Evolutionary conservation across 805 yeast genomes (phyloP), one percentile per base, ranked within the genome.

Genomic region (Saccharomycopsis amapae): DNA sequence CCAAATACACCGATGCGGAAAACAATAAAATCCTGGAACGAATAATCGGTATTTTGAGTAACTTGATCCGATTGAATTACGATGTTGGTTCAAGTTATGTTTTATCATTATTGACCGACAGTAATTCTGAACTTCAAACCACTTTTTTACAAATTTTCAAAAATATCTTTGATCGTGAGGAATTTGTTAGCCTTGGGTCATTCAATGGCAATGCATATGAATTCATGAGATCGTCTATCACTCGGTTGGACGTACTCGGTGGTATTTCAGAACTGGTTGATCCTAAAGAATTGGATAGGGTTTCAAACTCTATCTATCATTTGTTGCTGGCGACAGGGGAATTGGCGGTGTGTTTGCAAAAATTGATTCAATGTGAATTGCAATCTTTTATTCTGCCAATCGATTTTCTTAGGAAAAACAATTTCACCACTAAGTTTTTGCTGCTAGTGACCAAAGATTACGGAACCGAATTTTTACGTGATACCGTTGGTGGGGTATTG

Each of bases 351-450:
- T 9, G 33, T 4, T 15, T 47, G 38, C 20, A 22, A 25, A 18
- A 17, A 4, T 31, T 47, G n/a, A 17, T 48, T 26, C 32, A 41
- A 9, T 40, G 44, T 40, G 51, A 48, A 13, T 22, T 48, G 4
- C 18, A 31, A 15, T 36, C 22, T 6, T 40, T 38, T 13, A 39
- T 68, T 40, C 66, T 64, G 46, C 73, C 72, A 2, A 52, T 69
- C 18, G 70, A 85, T 56, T 76, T 86, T 26, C 68, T 87, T 54
- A 72, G 96, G 55, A 73, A 93, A 45, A 87, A 40, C 26, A 44
- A 44, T 25, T 81, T 85, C 28, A 84, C 90, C 26, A 85, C 95
- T 0, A 74, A 88, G 55, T 69, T 86, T 44, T 67, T 85, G 42
- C 80, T 89, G 0, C 66, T 83, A 12, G 78, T 80, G 54, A 85